Percentiles rank a stretch among this genome's conserved stretches.
Conservation (phyloP, 2,329 filamentous ascomycete species). For the Aspergillus pseudoterreus region DNA sequence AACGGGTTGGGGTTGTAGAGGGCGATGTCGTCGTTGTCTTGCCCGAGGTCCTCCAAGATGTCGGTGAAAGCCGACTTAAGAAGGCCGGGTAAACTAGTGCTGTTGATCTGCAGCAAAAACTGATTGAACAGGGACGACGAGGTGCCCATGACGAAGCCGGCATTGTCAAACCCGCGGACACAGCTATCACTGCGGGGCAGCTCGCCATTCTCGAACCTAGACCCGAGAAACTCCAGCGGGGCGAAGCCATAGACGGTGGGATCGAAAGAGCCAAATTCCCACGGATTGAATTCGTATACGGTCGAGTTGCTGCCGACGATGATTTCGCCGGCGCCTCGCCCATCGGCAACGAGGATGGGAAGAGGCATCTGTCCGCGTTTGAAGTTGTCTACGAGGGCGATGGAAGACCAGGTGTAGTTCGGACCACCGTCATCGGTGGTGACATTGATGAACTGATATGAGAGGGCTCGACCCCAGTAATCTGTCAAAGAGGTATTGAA, state of each 20-base stretch:
- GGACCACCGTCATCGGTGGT: slow-evolving; percentile 62
- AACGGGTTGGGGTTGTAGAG: slow-evolving; percentile 75
- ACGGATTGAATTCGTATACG: slow-evolving; percentile 74
- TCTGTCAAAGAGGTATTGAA: slow-evolving; percentile 74
- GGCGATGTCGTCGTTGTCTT: slow-evolving; percentile 67
- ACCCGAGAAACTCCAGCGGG: slow-evolving; percentile 68
- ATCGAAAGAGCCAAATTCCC: slow-evolving; percentile 74
- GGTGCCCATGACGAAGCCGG: slow-evolving; percentile 80
- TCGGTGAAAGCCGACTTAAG: slow-evolving; percentile 51
- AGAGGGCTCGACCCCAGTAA: slow-evolving; percentile 81
- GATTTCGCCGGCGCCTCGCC: slow-evolving; percentile 58
- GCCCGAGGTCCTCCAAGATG: slow-evolving; percentile 55
- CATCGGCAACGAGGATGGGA: slow-evolving; percentile 70
- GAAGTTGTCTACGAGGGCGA: slow-evolving; percentile 63
- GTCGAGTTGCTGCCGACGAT: slow-evolving; percentile 69
- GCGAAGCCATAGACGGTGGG: slow-evolving; percentile 68
- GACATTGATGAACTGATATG: slow-evolving; percentile 78
- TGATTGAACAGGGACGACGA: slow-evolving; percentile 82
- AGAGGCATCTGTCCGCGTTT: slow-evolving; percentile 61
- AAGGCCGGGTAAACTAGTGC: slow-evolving; percentile 46
- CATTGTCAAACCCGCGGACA: slow-evolving; percentile 76
- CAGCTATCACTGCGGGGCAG: slow-evolving; percentile 54
- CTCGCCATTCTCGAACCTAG: slow-evolving; percentile 63
- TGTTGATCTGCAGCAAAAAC: slow-evolving; percentile 64
- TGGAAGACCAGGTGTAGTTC: slow-evolving; percentile 77